Evolutionary conservation across 306 rosid species (phyloP), one percentile per base, ranked within the genome.

Genomic region (Mimosa bimucronata): DNA sequence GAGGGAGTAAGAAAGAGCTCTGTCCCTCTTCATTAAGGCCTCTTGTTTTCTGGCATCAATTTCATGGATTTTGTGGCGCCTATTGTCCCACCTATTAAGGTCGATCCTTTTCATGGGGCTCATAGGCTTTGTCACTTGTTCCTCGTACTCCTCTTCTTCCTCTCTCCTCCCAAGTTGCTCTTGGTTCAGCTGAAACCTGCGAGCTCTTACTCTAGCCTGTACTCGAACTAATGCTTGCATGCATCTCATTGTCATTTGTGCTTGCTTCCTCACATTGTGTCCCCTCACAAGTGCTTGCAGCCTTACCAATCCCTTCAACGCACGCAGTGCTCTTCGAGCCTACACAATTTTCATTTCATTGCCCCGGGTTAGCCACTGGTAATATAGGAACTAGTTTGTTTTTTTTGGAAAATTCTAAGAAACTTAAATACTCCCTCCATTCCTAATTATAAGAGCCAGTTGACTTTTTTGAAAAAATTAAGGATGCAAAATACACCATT

Each of bases 171-270:
- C 86, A 82, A 79, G 86, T 83, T 83, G 90, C 31, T 89, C 89
- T 0, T 85, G 79, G 25, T 88, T 79, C 78, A 95, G 66, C 53
- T 89, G 89, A 71, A 91, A 74, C 73, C 99, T 83, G 5, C 97
- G 89, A 23, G 97, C 97, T 46, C 93, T 86, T 19, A 95, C 97
- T 85, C 97, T 87, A 26, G 91, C 91, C 58, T 95, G 99, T 4
- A 95, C 99, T 1, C 99, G 79, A 3, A 95, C 99, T 15, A 95
- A 77, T 11, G 99, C 99, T 83, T 95, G 97, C 98, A 95, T 95
- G 76, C 99, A 95, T 8, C 97, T 85, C 99, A 95, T 95, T 45
- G 99, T 95, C 96, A 91, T 86, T 29, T 91, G 94, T 12, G 99
- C 99, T 88, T 95, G 99, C 86, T 93, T 95, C 23, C 99, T 64